These are phyloP conservation scores for Coniosporium tulheliwenetii DNA, from an alignment of 2,329 filamentous ascomycete species.

Conservation along the genomic window DNA sequence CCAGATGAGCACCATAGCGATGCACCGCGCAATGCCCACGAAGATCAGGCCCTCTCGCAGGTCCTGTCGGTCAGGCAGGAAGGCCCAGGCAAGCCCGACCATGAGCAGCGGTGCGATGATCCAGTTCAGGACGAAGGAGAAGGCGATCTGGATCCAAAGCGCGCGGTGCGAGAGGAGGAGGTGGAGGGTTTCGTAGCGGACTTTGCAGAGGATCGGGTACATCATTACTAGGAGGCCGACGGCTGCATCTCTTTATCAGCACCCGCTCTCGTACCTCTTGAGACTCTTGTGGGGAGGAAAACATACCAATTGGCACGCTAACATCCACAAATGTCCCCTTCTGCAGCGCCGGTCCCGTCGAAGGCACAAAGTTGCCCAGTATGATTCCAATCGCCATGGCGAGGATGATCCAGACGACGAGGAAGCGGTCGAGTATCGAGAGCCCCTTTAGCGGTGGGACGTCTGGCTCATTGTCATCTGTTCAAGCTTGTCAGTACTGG, in stretches of 20 bases:
- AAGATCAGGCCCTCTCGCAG: conserved; percentile 53
- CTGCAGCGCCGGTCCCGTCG: conserved; percentile 45
- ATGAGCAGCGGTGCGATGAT: conserved; percentile 69
- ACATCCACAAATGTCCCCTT: conserved; percentile 59
- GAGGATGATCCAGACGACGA: conserved; percentile 52
- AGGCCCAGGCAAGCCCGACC: conserved; percentile 55
- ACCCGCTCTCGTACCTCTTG: neutral
- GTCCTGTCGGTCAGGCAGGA: conserved; percentile 31
- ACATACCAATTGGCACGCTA: conserved; percentile 48
- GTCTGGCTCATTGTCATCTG: too few species aligned
- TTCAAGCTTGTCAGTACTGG: too few species aligned
- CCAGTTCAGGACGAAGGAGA: conserved; percentile 71
- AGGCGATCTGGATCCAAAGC: conserved; percentile 65
- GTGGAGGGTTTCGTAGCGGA: conserved; percentile 62
- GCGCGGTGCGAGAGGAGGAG: conserved; percentile 42
- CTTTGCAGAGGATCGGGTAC: conserved; percentile 84
- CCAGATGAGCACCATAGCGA: conserved; percentile 81
- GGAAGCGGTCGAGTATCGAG: conserved; percentile 27
- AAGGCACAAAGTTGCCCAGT: conserved; percentile 58
- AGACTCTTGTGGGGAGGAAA: neutral
- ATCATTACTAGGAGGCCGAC: conserved; percentile 80
- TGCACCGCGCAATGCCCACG: conserved; percentile 72
- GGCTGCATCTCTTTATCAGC: conserved; percentile 23
- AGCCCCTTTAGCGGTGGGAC: conserved; percentile 17
- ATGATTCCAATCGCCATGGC: conserved; percentile 65